Base-by-base conservation (phyloP, 441 rosid species). In the Gossypium gossypioides region DNA sequence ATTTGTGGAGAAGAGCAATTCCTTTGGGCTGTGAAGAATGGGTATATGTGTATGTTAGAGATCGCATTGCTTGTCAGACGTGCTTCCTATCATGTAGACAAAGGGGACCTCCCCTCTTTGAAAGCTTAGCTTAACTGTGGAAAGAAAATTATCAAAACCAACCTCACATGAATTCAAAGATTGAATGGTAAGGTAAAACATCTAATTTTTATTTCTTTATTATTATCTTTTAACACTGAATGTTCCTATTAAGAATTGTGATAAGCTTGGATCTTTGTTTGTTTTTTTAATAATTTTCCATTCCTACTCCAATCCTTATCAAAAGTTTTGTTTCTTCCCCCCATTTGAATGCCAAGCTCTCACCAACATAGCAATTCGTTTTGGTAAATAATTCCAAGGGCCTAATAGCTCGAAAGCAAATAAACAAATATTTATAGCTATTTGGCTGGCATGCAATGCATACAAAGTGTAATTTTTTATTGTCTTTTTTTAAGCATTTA, bases 11-110 rank as follows among this genome's bases (percentile, higher is more conserved):
- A 81, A 79, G 79, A 77, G 63, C 74, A 75, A 72, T 68, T 37
- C 62, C 40, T 54, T 60, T 27, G 74, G 6, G 40, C 32, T 67
- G 69, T 74, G 79, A 40, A 50, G 71, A 46, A 34, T 25, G 74
- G 58, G 6, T 65, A 74, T 63, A 74, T 67, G 82, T 80, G 82
- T 71, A 69, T 54, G 79, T 79, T 74, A 74, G 78, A 67, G 85
- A 86, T 84, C 81, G 89, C 66, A 71, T 69, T 58, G 72, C 73
- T 62, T 25, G 87, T 77, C 84, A 78, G 73, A 48, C 25, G 70
- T 84, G 85, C 64, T 78, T 71, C 83, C 81, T 81, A 81, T 72
- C 59, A 59, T 16, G 78, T 82, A 72, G 86, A 82, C 85, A 79
- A 68, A 0, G 72, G 77, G 44, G 80, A 80, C 29, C 60, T 37